Evolutionary conservation across 164 flowering plant species (phyloP), one percentile per base, ranked within the genome.

Genomic region (Warburgia ugandensis): DNA sequence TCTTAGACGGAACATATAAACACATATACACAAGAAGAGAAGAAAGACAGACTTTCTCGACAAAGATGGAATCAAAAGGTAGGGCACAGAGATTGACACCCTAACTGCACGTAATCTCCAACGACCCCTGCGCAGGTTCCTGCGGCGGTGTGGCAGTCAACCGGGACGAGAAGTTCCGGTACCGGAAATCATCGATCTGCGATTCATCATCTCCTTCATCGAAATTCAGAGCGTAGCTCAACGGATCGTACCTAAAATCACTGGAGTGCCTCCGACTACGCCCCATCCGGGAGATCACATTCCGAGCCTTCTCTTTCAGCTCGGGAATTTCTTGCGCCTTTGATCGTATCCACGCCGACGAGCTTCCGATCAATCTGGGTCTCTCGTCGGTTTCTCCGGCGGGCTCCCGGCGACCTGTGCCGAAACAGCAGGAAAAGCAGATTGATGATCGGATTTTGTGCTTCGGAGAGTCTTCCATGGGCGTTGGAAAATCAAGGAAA

Each of bases 211-310:
- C n/a, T 1, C 66, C 77, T 12, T 79, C 77, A 21, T 76, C 79
- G 58, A 79, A 79, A 25, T 79, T 79, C 17, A 76, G 67, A 19
- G 79, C 64, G 65, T 79, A 79, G 46, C 81, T 79, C 35, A 69
- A 38, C 5, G 86, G 78, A 35, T 79, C 86, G 70, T 79, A 79
- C 44, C 71, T 58, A 63, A 73, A 73, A 46, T 74, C 82, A 0
- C 49, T 50, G 17, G 82, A 70, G 12, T 64, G 59, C 31, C 65
- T 44, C 30, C 58, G 63, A 45, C 50, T 43, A 44, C 53, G 21
- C 11, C 72, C 60, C 23, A 67, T 60, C 47, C 61, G 52, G 3
- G 73, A 55, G 14, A 72, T 57, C 22, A 74, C 12, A 12, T 48
- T 58, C 47, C 58, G 47, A 63, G 72, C 66, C 60, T 53, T 60